Conservation (phyloP, 495 filamentous ascomycete species). For the Aspergillus steynii region DNA sequence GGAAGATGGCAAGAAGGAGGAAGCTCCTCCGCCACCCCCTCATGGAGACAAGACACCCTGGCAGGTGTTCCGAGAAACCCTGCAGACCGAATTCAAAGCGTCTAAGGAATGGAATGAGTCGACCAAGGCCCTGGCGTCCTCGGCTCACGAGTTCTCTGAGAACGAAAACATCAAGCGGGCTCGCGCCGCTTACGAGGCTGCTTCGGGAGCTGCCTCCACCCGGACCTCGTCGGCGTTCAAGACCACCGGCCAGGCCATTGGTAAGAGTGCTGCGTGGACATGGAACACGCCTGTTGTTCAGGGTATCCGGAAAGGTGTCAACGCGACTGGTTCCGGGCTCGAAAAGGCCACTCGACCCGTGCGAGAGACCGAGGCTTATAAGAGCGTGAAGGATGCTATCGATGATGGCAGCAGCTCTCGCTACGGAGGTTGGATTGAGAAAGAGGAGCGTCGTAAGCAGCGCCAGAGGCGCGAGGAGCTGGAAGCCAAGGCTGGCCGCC, state of each 20-base stretch:
- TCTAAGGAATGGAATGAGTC: conserved; percentile 99
- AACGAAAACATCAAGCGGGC: conserved; percentile 89
- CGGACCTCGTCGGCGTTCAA: conserved; percentile 78
- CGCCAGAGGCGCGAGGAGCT: conserved; percentile 72
- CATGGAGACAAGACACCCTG: conserved; percentile 97
- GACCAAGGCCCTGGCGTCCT: conserved; percentile 87
- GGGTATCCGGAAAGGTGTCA: conserved; percentile 84
- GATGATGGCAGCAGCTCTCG: conserved; percentile 95
- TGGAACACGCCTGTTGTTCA: conserved; percentile 95
- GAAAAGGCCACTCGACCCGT: conserved; percentile 94
- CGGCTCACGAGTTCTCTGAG: conserved; percentile 88
- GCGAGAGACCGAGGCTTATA: conserved; percentile 89
- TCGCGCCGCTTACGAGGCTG: conserved; percentile 78
- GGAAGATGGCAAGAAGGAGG: conserved; percentile 47
- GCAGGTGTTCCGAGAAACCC: conserved; percentile 96
- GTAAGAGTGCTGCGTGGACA: conserved; percentile 89
- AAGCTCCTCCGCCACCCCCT: conserved; percentile 76
- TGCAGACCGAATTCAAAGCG: conserved; percentile 88
- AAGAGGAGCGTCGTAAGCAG: conserved; percentile 81
- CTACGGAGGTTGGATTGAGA: conserved; percentile 95
- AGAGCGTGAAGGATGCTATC: conserved; percentile 91
- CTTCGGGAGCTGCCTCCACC: conserved; percentile 71
- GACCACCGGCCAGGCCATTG: conserved; percentile 79
- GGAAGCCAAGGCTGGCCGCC: conserved; percentile 50
- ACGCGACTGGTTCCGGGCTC: conserved; percentile 77